These are phyloP conservation scores for Casuarina equisetifolia DNA, from an alignment of 306 rosid genomes.

Conservation along the genomic window DNA sequence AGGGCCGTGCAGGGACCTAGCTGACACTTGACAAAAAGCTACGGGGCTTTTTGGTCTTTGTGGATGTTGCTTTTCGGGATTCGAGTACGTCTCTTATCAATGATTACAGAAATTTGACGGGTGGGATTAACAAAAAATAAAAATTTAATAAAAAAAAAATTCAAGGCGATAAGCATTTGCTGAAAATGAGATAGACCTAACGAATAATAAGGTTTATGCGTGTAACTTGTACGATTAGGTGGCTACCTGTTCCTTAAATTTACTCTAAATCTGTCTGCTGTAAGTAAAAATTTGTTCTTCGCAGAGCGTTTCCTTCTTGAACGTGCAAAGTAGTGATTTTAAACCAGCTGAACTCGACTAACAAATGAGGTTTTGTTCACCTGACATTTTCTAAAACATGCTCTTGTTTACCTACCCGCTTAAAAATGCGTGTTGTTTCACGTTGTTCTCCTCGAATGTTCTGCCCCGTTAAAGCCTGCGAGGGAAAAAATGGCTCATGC, in stretches of 20 bases:
- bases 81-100: neutral
- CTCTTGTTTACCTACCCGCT: neutral
- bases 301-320: neutral
- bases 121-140: neutral
- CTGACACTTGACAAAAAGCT: neutral
- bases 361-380: neutral
- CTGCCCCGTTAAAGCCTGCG: neutral
- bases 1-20: neutral
- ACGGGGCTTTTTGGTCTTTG: conserved; percentile 17
- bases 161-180: neutral
- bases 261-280: neutral
- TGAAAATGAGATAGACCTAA: neutral
- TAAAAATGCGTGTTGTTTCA: neutral
- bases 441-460: neutral
- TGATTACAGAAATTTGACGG: neutral
- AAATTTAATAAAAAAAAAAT: neutral
- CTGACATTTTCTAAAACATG: neutral
- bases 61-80: neutral
- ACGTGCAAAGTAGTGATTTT: too few relatives aligned
- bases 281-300: neutral
- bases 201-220: neutral
- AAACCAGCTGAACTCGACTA: neutral
- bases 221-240: neutral
- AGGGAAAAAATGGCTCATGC: too few relatives aligned
- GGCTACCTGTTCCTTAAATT: neutral